Evolutionary conservation across 345 rosid species (phyloP).

Genomic region (Diplotaxis tenuifolia): DNA sequence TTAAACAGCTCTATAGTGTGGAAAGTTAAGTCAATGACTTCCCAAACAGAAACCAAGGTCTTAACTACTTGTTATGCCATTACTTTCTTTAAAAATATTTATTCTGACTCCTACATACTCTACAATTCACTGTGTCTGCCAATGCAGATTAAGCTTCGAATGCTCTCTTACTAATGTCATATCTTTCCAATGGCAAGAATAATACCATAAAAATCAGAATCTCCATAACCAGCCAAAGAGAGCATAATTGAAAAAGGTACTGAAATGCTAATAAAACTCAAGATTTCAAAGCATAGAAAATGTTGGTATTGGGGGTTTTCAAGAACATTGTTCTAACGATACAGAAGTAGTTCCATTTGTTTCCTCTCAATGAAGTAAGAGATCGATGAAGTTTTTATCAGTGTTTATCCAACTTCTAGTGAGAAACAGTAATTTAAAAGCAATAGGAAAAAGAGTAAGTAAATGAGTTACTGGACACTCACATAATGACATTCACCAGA

Average conservation of each 20-base stretch:
- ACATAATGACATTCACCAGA: slow-evolving; percentile 71
- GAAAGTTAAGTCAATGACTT: slow-evolving; percentile 11
- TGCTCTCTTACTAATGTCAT: background rate
- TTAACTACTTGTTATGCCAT: background rate
- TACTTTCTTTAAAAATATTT: background rate
- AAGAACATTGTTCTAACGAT: background rate
- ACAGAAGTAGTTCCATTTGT: background rate
- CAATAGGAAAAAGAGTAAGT: background rate
- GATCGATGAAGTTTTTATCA: background rate
- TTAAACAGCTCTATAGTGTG: background rate
- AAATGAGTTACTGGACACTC: slow-evolving; percentile 42
- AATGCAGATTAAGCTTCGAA: background rate
- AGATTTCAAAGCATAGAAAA: background rate
- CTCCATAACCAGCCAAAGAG: slow-evolving; percentile 7
- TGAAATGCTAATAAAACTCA: background rate
- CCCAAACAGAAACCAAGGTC: slow-evolving; percentile 8
- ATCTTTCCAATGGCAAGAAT: background rate
- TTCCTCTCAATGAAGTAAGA: background rate
- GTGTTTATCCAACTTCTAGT: background rate
- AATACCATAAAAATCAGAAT: background rate
- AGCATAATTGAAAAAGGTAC: background rate
- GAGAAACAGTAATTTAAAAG: background rate
- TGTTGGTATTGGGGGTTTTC: too few species aligned
- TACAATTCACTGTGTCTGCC: slow-evolving; percentile 20
- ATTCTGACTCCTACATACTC: background rate